phyloP scores from a whole-genome alignment of 164 flowering plant genomes.

The Chimonanthus praecox region DNA sequence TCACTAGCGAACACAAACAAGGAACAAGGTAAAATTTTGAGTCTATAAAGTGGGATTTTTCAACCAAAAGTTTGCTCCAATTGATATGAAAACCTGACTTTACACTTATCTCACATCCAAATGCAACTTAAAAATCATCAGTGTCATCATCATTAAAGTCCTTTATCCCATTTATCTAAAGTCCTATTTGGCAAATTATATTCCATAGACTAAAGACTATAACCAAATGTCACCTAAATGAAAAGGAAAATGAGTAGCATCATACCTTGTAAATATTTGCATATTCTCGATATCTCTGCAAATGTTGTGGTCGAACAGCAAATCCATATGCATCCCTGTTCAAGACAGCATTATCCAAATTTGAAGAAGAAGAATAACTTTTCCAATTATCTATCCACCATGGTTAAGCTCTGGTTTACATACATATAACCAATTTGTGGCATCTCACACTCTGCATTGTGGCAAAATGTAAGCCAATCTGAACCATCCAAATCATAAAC shows the following conservation, averaged over 20 bases:
- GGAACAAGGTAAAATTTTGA: neutral
- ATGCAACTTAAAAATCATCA: no score
- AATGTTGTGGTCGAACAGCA: slow-evolving; percentile 87
- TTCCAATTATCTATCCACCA: neutral
- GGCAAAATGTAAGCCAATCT: neutral
- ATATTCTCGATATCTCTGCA: slow-evolving; percentile 71
- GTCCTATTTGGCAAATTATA: no score
- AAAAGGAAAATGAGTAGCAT: neutral
- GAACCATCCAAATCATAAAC: neutral
- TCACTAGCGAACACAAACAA: neutral
- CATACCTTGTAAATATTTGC: slow-evolving; percentile 52
- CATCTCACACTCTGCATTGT: no score
- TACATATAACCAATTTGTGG: neutral
- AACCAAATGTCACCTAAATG: neutral
- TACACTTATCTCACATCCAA: no score
- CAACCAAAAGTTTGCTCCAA: no score
- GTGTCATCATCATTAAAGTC: no score
- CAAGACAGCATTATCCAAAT: slow-evolving; percentile 5
- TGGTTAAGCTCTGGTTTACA: neutral
- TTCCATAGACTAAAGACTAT: neutral
- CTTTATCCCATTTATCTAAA: no score
- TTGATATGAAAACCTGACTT: no score
- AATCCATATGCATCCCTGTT: slow-evolving; percentile 92
- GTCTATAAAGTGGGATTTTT: neutral
- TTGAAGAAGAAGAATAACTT: neutral